A percentile compares a stretch with the other conserved stretches of the same genome.
Evolutionary conservation across 805 yeast genomes (phyloP).

Genomic region (Monosporozyma aerobia): DNA sequence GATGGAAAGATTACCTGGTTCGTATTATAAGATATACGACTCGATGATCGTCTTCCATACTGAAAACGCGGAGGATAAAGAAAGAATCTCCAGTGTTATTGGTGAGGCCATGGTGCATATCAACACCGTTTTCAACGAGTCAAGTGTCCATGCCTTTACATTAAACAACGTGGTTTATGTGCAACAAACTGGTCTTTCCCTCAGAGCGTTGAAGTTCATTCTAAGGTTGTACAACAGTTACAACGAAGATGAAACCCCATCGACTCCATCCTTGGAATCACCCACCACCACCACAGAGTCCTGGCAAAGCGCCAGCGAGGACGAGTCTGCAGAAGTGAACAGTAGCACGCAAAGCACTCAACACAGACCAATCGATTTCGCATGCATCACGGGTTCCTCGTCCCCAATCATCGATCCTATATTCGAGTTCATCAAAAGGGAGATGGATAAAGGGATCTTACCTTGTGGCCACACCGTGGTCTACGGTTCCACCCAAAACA

Average conservation of each 20-base stretch:
- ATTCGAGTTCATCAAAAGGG: constrained; percentile 43
- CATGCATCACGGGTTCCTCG: constrained; percentile 56
- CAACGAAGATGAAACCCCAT: constrained; percentile 9
- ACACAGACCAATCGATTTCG: constrained; percentile 31
- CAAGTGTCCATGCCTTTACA: constrained; percentile 63
- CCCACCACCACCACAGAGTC: not conserved
- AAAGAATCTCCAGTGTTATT: constrained; percentile 54
- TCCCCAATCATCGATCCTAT: constrained; percentile 60
- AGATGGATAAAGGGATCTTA: constrained; percentile 30
- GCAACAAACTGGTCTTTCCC: constrained; percentile 51
- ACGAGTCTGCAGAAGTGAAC: not conserved
- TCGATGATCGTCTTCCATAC: constrained; percentile 70
- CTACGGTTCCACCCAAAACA: constrained; percentile 40
- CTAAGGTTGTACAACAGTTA: constrained; percentile 30
- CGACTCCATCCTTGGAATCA: not conserved
- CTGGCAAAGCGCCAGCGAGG: not conserved
- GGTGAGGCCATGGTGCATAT: constrained; percentile 83
- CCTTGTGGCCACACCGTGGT: constrained; percentile 46
- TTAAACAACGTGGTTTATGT: constrained; percentile 61
- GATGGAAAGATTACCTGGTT: constrained; percentile 73
- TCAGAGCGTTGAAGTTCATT: constrained; percentile 48
- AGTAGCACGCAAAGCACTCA: constrained; percentile 4
- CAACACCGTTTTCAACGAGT: constrained; percentile 59
- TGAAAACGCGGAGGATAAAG: constrained; percentile 52
- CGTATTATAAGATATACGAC: constrained; percentile 62